Percentiles rank a stretch among this genome's conserved stretches.
Evolutionary conservation across 768 basidiomycete genomes (phyloP).

Genomic region (Lactarius vividus): DNA sequence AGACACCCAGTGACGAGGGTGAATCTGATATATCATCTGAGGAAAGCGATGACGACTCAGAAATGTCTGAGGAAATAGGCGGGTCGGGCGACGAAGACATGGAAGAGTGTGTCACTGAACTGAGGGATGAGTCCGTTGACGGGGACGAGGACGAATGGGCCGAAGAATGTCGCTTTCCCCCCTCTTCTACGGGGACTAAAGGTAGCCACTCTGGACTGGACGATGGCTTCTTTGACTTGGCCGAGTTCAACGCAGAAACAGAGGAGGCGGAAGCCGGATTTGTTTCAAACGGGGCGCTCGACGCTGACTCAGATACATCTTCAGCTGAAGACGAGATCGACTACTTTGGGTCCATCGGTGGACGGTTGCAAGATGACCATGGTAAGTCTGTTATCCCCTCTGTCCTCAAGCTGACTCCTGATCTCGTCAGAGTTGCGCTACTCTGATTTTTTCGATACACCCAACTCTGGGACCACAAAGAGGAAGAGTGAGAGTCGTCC

Average conservation of each 20-base stretch:
- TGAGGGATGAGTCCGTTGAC: slow-evolving; percentile 18
- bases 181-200: slow-evolving; percentile 27
- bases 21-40: slow-evolving; percentile 19
- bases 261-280: slow-evolving; percentile 70
- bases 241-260: slow-evolving; percentile 82
- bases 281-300: slow-evolving; percentile 59
- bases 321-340: slow-evolving; percentile 61
- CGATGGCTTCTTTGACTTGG: slow-evolving; percentile 88
- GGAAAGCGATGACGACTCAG: slow-evolving; percentile 31
- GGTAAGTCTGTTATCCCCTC: not conserved
- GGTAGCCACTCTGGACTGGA: slow-evolving; percentile 56
- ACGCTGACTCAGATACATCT: slow-evolving; percentile 44
- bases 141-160: slow-evolving; percentile 27
- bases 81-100: slow-evolving; percentile 30
- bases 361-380: slow-evolving; percentile 27
- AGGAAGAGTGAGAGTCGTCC: slow-evolving; percentile 30
- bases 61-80: slow-evolving; percentile 33
- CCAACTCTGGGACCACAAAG: slow-evolving; percentile 25
- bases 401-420: not conserved
- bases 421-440: slow-evolving; percentile 56
- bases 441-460: slow-evolving; percentile 70
- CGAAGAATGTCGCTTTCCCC: not conserved
- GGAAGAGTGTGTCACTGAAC: slow-evolving; percentile 32
- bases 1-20: slow-evolving; percentile 34
- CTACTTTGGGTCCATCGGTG: slow-evolving; percentile 61